phyloP scores from a whole-genome alignment of 2,329 filamentous ascomycete species.

The Ceratocystis eucalypticola region DNA sequence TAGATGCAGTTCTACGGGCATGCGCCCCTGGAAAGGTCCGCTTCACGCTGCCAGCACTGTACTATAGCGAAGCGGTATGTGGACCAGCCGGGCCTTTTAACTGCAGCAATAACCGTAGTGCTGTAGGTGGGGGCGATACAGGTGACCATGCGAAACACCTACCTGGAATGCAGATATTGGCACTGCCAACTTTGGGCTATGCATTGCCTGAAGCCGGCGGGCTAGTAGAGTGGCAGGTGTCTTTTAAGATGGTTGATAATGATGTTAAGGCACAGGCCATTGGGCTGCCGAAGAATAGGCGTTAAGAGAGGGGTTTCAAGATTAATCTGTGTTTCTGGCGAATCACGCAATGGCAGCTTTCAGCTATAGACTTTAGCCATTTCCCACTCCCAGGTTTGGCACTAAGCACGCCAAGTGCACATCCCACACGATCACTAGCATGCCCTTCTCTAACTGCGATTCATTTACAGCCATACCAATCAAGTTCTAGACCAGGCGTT shows the following conservation, averaged over 20 bases:
- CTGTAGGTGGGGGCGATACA: not conserved
- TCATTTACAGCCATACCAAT: too few species aligned
- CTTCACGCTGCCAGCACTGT: conserved; percentile 43
- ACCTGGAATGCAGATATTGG: conserved; percentile 32
- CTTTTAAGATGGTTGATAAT: conserved; percentile 38
- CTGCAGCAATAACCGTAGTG: not conserved
- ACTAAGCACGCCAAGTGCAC: too few species aligned
- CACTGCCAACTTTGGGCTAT: conserved; percentile 40
- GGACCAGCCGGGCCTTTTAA: conserved; percentile 9
- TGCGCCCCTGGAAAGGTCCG: conserved; percentile 43
- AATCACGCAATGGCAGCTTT: not conserved
- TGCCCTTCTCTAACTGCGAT: too few species aligned
- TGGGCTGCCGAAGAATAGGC: not conserved
- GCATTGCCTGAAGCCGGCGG: conserved; percentile 34
- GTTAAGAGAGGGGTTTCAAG: not conserved
- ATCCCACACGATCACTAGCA: too few species aligned
- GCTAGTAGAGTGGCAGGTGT: conserved; percentile 37
- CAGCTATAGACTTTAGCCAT: too few species aligned
- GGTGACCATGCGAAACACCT: not conserved
- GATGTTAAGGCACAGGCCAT: conserved; percentile 25
- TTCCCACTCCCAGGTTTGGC: too few species aligned
- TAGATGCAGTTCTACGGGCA: conserved; percentile 34
- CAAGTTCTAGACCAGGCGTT: too few species aligned
- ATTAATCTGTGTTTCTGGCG: not conserved
- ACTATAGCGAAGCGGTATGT: conserved; percentile 25